These are phyloP conservation scores for Penicillium sp. DNA, from an alignment of 2,329 filamentous ascomycete genomes.

Conservation along the genomic window DNA sequence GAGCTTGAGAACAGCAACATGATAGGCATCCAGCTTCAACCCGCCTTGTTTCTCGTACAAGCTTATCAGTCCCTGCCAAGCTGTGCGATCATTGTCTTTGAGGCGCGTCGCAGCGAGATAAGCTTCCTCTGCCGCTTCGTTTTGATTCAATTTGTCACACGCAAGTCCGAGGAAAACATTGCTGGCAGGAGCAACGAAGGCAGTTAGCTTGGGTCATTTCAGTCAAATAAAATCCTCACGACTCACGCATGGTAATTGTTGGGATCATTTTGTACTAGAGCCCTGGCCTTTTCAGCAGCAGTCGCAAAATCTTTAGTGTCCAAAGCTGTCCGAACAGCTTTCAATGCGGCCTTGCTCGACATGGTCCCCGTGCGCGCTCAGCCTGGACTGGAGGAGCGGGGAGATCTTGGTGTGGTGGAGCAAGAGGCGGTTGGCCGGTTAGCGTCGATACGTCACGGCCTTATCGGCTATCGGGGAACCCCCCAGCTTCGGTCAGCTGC, in stretches of 20 bases:
- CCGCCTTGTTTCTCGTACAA: conserved; percentile 77
- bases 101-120: conserved; percentile 73
- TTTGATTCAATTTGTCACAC: conserved; percentile 71
- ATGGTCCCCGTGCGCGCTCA: conserved; percentile 29
- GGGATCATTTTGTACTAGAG: conserved; percentile 69
- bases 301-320: conserved; percentile 78
- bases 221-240: neutral
- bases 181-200: conserved; percentile 42
- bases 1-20: conserved; percentile 69
- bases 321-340: conserved; percentile 76
- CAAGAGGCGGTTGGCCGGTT: conserved; percentile 13
- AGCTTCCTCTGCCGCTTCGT: conserved; percentile 71
- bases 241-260: conserved; percentile 79
- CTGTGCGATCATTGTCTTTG: conserved; percentile 75
- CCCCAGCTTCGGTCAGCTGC: conserved; percentile 6
- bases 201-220: conserved; percentile 3
- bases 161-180: conserved; percentile 87
- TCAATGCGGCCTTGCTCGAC: conserved; percentile 70
- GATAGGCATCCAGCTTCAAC: conserved; percentile 72
- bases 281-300: conserved; percentile 68
- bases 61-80: conserved; percentile 86
- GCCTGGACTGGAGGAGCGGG: conserved; percentile 18
- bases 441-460: conserved; percentile 31
- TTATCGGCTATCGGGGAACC: conserved; percentile 14
- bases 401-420: conserved; percentile 23